Conservation (phyloP, 2,329 filamentous ascomycete genomes). For the Grosmannia huntii region DNA sequence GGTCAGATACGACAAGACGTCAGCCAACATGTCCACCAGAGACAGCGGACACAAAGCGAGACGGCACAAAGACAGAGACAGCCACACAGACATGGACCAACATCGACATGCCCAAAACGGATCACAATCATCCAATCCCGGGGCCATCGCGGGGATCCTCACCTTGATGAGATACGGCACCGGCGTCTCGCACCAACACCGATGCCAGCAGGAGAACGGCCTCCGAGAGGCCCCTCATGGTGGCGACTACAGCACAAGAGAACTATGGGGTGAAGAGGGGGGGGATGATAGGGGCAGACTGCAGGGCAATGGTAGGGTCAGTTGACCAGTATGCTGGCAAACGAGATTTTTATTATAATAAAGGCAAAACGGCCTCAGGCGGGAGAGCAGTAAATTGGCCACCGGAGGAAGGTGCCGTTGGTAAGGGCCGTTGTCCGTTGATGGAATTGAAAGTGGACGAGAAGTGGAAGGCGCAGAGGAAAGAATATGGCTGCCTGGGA, state of each 20-base stretch:
- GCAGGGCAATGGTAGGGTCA: background rate
- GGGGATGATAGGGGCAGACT: background rate
- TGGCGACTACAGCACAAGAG: background rate
- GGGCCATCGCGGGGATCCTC: slow-evolving; percentile 1
- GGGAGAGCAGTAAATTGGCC: background rate
- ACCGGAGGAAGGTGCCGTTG: background rate
- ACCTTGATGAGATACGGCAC: slow-evolving; percentile 8
- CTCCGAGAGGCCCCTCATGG: slow-evolving; percentile 22
- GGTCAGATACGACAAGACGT: background rate
- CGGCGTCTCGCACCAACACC: slow-evolving; percentile 20
- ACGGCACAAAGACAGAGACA: background rate
- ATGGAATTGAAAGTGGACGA: background rate
- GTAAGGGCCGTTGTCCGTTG: background rate
- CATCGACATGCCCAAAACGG: background rate
- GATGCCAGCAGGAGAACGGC: slow-evolving; percentile 23
- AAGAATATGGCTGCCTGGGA: background rate
- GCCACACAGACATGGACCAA: background rate
- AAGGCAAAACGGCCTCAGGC: background rate
- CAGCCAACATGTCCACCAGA: background rate
- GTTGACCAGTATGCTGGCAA: background rate
- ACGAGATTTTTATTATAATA: background rate
- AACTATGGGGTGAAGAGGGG: background rate
- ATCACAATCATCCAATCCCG: background rate
- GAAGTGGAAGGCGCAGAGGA: background rate
- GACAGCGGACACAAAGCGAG: background rate